These are phyloP conservation scores for Wickerhamia fluorescens DNA, from an alignment of 805 yeast species.

Conservation along the genomic window DNA sequence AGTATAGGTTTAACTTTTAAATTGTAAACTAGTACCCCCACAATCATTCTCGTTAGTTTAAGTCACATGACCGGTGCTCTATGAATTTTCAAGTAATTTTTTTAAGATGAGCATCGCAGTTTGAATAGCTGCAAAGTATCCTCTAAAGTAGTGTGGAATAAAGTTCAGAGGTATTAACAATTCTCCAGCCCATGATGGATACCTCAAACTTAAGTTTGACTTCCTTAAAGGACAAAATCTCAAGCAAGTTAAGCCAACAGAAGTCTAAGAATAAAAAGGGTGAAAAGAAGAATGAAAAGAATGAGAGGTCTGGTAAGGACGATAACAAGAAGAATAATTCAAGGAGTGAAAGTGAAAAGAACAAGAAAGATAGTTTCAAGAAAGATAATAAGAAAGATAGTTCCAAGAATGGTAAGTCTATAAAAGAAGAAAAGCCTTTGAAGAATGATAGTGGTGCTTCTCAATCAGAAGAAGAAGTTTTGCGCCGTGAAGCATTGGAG, in stretches of 20 bases:
- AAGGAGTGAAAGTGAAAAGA: not conserved
- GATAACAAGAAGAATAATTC: conserved; percentile 1
- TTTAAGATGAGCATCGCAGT: conserved; percentile 4
- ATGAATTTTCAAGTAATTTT: too few species aligned
- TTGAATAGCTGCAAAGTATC: too few species aligned
- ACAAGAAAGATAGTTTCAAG: not conserved
- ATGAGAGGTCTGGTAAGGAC: conserved; percentile 4
- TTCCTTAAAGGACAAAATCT: conserved; percentile 58
- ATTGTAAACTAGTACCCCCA: too few species aligned
- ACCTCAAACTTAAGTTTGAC: conserved; percentile 40
- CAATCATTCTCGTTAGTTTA: too few species aligned
- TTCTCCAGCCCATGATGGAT: conserved; percentile 27
- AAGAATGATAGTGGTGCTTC: not conserved
- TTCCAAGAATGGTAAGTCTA: not conserved
- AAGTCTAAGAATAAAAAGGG: conserved; percentile 5
- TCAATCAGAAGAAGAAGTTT: conserved; percentile 17
- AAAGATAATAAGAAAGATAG: not conserved
- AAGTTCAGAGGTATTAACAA: too few species aligned
- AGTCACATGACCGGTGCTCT: too few species aligned
- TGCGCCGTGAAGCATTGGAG: conserved; percentile 69
- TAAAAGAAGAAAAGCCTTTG: not conserved
- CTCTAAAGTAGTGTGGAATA: too few species aligned
- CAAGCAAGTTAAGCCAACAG: conserved; percentile 8
- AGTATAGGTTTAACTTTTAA: too few species aligned
- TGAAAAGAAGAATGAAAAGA: conserved; percentile 5